Percentiles rank a stretch among this genome's conserved stretches.
Conservation (phyloP, 2,329 filamentous ascomycete species). For the Exophiala mesophila region DNA sequence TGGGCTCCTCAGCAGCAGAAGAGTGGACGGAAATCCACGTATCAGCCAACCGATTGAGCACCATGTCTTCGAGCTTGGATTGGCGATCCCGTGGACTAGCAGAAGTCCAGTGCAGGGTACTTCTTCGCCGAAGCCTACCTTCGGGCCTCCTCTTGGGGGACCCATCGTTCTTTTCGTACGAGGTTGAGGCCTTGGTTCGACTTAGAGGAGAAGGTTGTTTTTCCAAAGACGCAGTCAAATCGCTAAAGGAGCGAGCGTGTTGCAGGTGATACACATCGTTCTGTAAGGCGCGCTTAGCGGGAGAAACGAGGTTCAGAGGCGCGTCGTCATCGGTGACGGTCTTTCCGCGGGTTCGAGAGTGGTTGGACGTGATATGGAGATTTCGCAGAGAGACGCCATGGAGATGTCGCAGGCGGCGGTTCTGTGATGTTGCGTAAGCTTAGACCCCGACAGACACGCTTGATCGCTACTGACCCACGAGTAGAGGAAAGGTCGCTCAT, state of each 20-base stretch:
- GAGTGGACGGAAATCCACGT: constrained; percentile 84
- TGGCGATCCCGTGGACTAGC: constrained; percentile 60
- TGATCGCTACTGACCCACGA: constrained; percentile 39
- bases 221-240: constrained; percentile 15
- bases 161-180: constrained; percentile 23
- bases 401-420: constrained; percentile 82
- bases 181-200: constrained; percentile 20
- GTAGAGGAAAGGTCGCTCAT: constrained; percentile 46
- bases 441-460: not conserved
- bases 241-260: constrained; percentile 54
- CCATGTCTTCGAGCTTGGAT: constrained; percentile 68
- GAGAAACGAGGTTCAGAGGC: constrained; percentile 60
- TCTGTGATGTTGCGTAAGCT: constrained; percentile 45
- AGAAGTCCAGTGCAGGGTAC: constrained; percentile 60
- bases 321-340: constrained; percentile 74
- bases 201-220: constrained; percentile 20
- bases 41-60: constrained; percentile 70
- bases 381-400: constrained; percentile 84
- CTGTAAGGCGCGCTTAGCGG: constrained; percentile 59
- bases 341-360: constrained; percentile 48
- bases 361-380: constrained; percentile 60
- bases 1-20: constrained; percentile 59
- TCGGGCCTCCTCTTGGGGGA: constrained; percentile 31
- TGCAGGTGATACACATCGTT: constrained; percentile 46
- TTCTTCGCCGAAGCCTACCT: constrained; percentile 47